These are phyloP conservation scores for Clitopilus hobsonii DNA, from an alignment of 768 basidiomycete genomes.

Conservation along the genomic window DNA sequence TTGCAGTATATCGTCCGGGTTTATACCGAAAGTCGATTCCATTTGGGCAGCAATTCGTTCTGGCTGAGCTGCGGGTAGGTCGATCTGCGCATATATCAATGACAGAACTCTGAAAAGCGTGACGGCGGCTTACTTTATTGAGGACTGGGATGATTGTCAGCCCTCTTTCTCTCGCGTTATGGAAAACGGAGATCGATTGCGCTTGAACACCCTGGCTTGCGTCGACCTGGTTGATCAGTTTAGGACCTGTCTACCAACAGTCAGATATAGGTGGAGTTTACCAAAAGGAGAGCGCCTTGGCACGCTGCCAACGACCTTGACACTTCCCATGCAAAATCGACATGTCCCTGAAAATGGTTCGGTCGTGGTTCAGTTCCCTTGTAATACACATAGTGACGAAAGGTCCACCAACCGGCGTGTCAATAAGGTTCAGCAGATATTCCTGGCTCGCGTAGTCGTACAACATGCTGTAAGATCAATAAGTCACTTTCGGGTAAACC, in stretches of 20 bases:
- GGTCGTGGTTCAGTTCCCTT: too few species aligned
- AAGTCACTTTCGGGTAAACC: constrained; percentile 2
- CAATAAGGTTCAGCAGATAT: constrained; percentile 89
- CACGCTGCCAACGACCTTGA: constrained; percentile 89
- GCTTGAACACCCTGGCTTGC: constrained; percentile 98
- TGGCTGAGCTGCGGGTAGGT: constrained; percentile 85
- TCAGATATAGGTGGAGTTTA: constrained; percentile 16
- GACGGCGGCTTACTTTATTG: constrained; percentile 63
- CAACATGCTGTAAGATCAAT: constrained; percentile 61
- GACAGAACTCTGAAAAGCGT: constrained; percentile 3
- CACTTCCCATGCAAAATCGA: constrained; percentile 98
- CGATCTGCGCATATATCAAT: constrained; percentile 54
- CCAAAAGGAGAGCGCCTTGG: constrained; percentile 78
- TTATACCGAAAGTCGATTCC: constrained; percentile 75
- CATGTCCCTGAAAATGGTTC: constrained; percentile 64
- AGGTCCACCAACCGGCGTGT: constrained; percentile 70
- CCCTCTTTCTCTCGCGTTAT: constrained; percentile 77
- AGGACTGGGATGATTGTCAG: constrained; percentile 85
- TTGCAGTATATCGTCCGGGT: constrained; percentile 65
- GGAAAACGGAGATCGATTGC: constrained; percentile 93
- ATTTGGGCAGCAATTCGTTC: constrained; percentile 79
- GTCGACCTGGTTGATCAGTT: constrained; percentile 58
- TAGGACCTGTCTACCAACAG: background rate
- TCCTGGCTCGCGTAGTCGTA: constrained; percentile 47
- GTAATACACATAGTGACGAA: background rate